These are phyloP conservation scores for Vachellia pachyceras DNA, from an alignment of 306 rosid species.

Conservation along the genomic window DNA sequence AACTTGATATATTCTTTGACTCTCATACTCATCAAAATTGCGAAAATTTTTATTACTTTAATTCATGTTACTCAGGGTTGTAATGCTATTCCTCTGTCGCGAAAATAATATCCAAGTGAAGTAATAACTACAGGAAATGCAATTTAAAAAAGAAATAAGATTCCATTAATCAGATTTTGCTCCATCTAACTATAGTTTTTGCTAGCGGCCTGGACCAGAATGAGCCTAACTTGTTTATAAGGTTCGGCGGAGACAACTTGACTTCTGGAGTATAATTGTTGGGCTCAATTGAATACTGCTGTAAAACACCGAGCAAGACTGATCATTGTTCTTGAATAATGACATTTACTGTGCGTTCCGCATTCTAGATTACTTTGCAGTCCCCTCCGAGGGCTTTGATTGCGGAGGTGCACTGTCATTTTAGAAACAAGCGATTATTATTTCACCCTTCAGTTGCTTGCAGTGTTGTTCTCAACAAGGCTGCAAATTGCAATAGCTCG, in stretches of 20 bases:
- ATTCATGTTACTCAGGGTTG: neutral
- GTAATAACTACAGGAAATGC: neutral
- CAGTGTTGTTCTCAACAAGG: neutral
- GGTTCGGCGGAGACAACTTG: neutral
- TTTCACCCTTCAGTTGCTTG: constrained; percentile 10
- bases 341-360: neutral
- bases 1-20: neutral
- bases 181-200: neutral
- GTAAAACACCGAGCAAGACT: neutral
- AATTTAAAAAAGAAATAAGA: neutral
- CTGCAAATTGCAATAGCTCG: neutral
- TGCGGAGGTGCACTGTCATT: constrained; percentile 5
- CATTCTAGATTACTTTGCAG: neutral
- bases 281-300: neutral
- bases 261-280: neutral
- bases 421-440: neutral
- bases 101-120: neutral
- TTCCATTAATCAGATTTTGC: neutral
- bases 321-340: neutral
- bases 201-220: neutral
- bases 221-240: neutral
- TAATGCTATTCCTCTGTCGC: neutral
- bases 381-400: neutral
- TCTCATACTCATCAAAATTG: neutral
- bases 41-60: neutral